phyloP scores from a whole-genome alignment of 2,329 filamentous ascomycete genomes.

The Xylariaceae sp. region DNA sequence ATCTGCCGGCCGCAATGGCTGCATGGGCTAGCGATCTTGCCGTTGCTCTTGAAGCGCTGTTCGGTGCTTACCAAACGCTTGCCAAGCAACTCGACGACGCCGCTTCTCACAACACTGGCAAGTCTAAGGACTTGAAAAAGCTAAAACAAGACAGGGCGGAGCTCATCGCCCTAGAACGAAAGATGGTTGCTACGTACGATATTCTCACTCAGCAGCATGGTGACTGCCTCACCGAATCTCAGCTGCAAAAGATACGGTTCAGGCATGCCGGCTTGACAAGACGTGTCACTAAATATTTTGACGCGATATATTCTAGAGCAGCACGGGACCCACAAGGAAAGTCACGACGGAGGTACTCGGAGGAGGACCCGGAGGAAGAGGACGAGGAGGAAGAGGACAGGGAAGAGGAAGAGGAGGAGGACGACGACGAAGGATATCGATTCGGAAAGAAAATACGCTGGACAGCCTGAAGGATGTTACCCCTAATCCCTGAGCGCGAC shows the following conservation, averaged over 20 bases:
- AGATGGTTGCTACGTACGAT: constrained; percentile 30
- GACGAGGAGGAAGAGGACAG: background rate
- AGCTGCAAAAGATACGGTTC: constrained; percentile 14
- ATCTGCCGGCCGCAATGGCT: constrained; percentile 36
- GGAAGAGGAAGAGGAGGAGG: background rate
- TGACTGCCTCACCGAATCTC: constrained; percentile 10
- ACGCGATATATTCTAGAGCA: background rate
- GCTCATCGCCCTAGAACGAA: constrained; percentile 28
- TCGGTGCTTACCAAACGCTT: constrained; percentile 40
- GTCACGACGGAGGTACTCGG: background rate
- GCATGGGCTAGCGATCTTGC: constrained; percentile 48
- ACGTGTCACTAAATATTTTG: constrained; percentile 25
- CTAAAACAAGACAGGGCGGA: constrained; percentile 16
- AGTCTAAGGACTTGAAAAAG: background rate
- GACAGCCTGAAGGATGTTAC: background rate
- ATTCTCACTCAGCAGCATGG: constrained; percentile 21
- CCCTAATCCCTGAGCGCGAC: too few relatives aligned
- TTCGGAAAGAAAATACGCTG: background rate
- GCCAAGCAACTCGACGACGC: constrained; percentile 12
- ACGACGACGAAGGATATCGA: background rate
- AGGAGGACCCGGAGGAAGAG: background rate
- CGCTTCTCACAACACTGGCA: background rate
- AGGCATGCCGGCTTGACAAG: constrained; percentile 25
- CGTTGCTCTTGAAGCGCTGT: constrained; percentile 46
- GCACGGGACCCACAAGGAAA: background rate